Percentiles rank a stretch among this genome's conserved stretches.
Evolutionary conservation across 2,329 filamentous ascomycete species (phyloP).

Genomic region (Epichloe sibirici): DNA sequence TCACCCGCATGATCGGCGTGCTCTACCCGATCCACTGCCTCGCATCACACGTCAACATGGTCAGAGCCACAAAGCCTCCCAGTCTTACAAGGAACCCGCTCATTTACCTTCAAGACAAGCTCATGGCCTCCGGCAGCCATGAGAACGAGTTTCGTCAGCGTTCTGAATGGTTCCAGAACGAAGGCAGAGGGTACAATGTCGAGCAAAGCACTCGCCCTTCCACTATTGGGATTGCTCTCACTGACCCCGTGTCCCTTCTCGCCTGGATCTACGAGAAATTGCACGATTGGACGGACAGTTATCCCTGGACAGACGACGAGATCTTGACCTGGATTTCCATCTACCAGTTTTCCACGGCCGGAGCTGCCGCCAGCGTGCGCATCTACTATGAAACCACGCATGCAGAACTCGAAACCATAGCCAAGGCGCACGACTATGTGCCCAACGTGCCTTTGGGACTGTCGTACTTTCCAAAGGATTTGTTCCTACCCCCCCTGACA

Average conservation of each 20-base stretch:
- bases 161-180: constrained; percentile 40
- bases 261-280: constrained; percentile 77
- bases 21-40: constrained; percentile 39
- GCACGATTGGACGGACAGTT: constrained; percentile 61
- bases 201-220: constrained; percentile 53
- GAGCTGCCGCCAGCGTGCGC: constrained; percentile 51
- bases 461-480: constrained; percentile 45
- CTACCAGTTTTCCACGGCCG: constrained; percentile 58
- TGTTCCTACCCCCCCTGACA: constrained; percentile 38
- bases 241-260: constrained; percentile 58
- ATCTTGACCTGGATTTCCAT: constrained; percentile 63
- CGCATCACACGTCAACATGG: constrained; percentile 45
- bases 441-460: constrained; percentile 31
- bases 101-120: constrained; percentile 40
- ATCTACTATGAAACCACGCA: constrained; percentile 62
- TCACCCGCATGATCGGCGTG: constrained; percentile 49
- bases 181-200: constrained; percentile 31
- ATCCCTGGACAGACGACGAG: constrained; percentile 65
- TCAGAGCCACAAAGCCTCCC: constrained; percentile 38
- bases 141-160: constrained; percentile 34
- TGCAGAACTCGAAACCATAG: constrained; percentile 11
- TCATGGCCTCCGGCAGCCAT: constrained; percentile 33
- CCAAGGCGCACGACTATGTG: constrained; percentile 15
- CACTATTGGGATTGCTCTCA: constrained; percentile 56
- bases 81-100: constrained; percentile 38